These are phyloP conservation scores for Hippophae gyantsensis DNA, from an alignment of 306 rosid genomes.

Conservation along the genomic window DNA sequence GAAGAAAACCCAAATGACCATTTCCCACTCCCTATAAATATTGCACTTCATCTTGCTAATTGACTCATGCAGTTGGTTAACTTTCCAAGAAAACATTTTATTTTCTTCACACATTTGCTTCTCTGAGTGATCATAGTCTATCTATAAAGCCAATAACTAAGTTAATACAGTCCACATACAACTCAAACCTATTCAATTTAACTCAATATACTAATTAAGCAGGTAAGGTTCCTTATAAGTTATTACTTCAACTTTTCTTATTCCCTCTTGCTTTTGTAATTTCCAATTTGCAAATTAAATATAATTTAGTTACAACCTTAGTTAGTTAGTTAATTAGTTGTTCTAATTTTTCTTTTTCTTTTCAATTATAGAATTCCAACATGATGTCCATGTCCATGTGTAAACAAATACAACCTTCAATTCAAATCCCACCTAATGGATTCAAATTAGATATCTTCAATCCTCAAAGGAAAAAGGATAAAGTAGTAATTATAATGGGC, in stretches of 20 bases:
- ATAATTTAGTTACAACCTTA: too few relatives aligned
- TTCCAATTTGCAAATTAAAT: too few relatives aligned
- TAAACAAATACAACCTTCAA: conserved; percentile 27
- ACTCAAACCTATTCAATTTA: conserved; percentile 3
- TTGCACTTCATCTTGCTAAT: conserved; percentile 4
- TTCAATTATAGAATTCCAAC: neutral
- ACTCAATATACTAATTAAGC: neutral
- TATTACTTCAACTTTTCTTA: neutral
- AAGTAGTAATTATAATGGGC: conserved; percentile 71
- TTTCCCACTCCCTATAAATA: neutral
- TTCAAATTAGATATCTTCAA: conserved; percentile 21
- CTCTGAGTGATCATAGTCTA: neutral
- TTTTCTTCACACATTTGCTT: neutral
- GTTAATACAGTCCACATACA: neutral
- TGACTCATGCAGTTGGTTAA: conserved; percentile 5
- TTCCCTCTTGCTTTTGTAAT: neutral
- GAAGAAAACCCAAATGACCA: neutral
- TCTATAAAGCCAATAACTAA: conserved; percentile 5
- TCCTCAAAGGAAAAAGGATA: conserved; percentile 40
- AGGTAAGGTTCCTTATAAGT: neutral
- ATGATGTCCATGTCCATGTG: conserved; percentile 30
- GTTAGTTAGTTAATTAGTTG: too few relatives aligned
- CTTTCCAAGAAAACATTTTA: neutral
- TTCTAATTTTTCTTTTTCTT: neutral
- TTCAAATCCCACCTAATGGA: conserved; percentile 30